Base-by-base conservation (phyloP, 176 grass and related monocot genomes). In the Triticum timopheevii region DNA sequence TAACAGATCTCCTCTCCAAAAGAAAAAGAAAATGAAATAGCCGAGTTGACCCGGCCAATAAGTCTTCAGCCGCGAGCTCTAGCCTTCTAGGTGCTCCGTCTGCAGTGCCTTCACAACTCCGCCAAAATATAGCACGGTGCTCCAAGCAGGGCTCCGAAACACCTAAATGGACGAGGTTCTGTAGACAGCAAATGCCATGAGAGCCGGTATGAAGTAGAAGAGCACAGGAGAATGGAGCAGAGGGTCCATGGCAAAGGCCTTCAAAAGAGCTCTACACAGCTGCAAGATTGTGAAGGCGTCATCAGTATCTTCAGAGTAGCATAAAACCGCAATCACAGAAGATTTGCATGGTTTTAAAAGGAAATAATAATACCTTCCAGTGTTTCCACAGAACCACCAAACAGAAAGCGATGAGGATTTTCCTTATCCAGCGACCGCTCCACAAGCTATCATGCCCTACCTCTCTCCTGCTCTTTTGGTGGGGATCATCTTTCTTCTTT, bases 171-270 rank as follows among this genome's bases (percentile, higher is more conserved):
- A 82, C 30, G 82, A 90, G 65, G 92, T 96, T 86, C 89, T 96
- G 90, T 93, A 90, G 36, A 92, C 70, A 76, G 93, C 45, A 81
- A 94, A 91, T 28, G 35, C 85, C 23, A 98, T 86, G 67, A 96
- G 35, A 8, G 74, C 82, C 74, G 97, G 97, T 82, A 94, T 85
- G 75, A 88, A 86, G 83, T 96, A 94, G 85, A 83, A 91, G 84
- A 91, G 89, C 35, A 94, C 73, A 34, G 92, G 94, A 20, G 92
- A 90, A 68, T 98, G 88, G 61, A 94, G 66, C 28, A 98, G 78
- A 59, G 97, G 92, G 82, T 98, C 96, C 86, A 98, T 98, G 24
- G 90, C 85, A 84, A 90, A 98, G 47, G 97, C 97, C 80, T 89
- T 98, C 61, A 94, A 92, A 82, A 98, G 89, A 81, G 90, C 92